Evolutionary conservation across 352 stramenopile species (phyloP), one percentile per base, ranked within the genome.

Genomic region (Aphanomyces invadans): DNA sequence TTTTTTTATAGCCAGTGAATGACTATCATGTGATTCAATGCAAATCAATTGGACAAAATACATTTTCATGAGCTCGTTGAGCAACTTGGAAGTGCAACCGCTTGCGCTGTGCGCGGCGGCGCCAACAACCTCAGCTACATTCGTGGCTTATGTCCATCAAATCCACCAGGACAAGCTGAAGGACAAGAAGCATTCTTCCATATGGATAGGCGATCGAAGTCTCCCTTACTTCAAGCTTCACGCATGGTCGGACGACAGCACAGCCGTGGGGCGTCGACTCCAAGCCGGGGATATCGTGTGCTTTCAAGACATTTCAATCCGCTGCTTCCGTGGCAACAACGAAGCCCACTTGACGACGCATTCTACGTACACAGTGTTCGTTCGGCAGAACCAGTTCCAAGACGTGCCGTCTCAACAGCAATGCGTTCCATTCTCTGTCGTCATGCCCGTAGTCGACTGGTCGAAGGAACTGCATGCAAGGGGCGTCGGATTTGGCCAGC

Each of bases 201-300:
- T 67, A n/a, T 67, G 60, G 60, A 48, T 67, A 25, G 60, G 60
- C 21, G 60, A 67, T 44, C 60, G 1, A 60, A 46, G 25, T 23
- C n/a, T 67, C 19, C 26, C 60, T 11, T 67, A 39, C 60, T 67
- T 67, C 36, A 67, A 67, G 60, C 60, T 67, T 5, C 60, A 67
- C 23, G 60, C 25, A 12, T 67, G 60, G 60, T 44, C 60, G 7
- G 29, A 36, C 2, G 60, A 67, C 11, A 26, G 38, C 28, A 32
- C 45, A 5, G 4, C 33, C 4, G 45, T 67, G 17, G n/a, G 19
- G 0, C 23, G 25, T 3, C 29, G 32, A 11, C 12, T 67, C 3
- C 15, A 32, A 23, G 46, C 60, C 29, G 32, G 49, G 3, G 60
- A 67, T 26, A 67, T 67, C 44, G 38, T 21, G 23, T 36, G 39